These are phyloP conservation scores for Sarocladium kiliense DNA, from an alignment of 2,329 filamentous ascomycete species.

Conservation along the genomic window DNA sequence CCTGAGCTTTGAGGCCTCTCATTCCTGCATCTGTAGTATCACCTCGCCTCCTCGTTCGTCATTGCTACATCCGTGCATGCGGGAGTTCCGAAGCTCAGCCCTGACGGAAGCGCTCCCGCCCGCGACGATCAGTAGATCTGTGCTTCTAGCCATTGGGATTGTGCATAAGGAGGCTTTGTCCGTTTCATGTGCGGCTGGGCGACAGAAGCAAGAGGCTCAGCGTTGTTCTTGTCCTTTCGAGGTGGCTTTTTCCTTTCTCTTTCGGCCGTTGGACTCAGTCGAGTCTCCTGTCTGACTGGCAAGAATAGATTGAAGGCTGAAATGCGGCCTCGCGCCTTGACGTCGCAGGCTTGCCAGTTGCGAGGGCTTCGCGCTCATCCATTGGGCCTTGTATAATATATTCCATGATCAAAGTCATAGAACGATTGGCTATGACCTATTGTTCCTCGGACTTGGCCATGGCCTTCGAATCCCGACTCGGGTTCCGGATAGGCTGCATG, in stretches of 20 bases:
- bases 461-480: background rate
- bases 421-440: background rate
- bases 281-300: background rate
- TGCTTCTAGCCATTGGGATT: background rate
- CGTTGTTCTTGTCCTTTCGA: background rate
- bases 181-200: constrained; percentile 3
- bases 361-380: background rate
- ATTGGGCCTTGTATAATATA: background rate
- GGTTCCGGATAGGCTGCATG: constrained; percentile 3
- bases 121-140: background rate
- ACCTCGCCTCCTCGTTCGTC: background rate
- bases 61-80: background rate
- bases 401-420: background rate
- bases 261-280: background rate
- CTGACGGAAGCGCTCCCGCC: constrained; percentile 1
- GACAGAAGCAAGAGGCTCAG: background rate
- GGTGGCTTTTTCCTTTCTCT: background rate
- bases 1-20: background rate
- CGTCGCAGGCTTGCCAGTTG: background rate
- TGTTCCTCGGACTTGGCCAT: background rate
- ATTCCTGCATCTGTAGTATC: background rate
- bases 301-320: too few species aligned
- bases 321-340: background rate
- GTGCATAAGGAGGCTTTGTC: background rate
- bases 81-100: background rate